phyloP scores from a whole-genome alignment of 108 stramenopile genomes.

The Chaetoceros tenuissimus region DNA sequence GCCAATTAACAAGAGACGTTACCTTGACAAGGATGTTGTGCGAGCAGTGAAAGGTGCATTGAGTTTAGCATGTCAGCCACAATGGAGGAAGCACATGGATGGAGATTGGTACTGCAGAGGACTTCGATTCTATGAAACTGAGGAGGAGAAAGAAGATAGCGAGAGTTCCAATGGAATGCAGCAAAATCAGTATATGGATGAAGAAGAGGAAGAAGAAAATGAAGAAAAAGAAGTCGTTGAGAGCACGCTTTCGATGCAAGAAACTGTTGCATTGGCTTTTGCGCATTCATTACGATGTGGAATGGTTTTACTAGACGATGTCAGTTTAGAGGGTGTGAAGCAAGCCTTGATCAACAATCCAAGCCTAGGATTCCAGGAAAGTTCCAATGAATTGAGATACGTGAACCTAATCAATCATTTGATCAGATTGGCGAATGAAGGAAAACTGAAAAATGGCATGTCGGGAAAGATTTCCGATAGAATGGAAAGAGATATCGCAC shows the following conservation, averaged over 20 bases:
- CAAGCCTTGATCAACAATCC: constrained; percentile 25
- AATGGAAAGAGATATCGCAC: constrained; percentile 59
- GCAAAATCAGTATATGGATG: constrained; percentile 3
- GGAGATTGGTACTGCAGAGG: constrained; percentile 14
- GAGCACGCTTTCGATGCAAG: constrained; percentile 76
- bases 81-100: constrained; percentile 53
- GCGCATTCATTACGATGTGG: constrained; percentile 77
- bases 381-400: constrained; percentile 48
- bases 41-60: constrained; percentile 62
- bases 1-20: constrained; percentile 37
- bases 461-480: constrained; percentile 53
- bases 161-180: constrained; percentile 3
- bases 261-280: constrained; percentile 76
- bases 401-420: constrained; percentile 48
- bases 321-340: constrained; percentile 46
- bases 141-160: too few relatives aligned
- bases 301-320: constrained; percentile 65
- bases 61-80: constrained; percentile 68
- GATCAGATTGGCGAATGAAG: constrained; percentile 46
- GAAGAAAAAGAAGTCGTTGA: background rate
- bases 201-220: constrained; percentile 4
- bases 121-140: constrained; percentile 22
- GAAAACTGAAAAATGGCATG: constrained; percentile 9
- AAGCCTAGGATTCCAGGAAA: constrained; percentile 5
- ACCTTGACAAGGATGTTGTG: constrained; percentile 32